Conservation (phyloP, 1,139 yeast species). For the Geotrichum aggregatum region DNA sequence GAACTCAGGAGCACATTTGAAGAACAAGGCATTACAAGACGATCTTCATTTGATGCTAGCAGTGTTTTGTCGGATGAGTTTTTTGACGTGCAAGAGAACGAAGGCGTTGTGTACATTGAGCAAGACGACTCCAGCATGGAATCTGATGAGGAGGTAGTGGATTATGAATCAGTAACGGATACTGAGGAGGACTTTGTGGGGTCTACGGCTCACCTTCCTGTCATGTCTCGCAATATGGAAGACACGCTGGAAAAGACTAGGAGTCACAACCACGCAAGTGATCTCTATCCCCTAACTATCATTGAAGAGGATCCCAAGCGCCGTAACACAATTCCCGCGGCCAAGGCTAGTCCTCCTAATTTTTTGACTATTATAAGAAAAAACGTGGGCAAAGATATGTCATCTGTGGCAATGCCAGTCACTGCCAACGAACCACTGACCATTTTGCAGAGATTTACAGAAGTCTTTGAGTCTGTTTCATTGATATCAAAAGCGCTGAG, state of each 20-base stretch:
- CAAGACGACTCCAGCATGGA: conserved; percentile 33
- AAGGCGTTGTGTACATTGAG: conserved; percentile 33
- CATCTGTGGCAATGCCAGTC: conserved; percentile 90
- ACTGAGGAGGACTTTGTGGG: conserved; percentile 24
- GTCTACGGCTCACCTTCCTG: conserved; percentile 6
- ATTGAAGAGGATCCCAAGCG: conserved; percentile 45
- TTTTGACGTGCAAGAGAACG: conserved; percentile 48
- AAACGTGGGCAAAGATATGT: conserved; percentile 86
- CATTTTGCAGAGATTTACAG: conserved; percentile 73
- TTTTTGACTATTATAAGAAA: conserved; percentile 73
- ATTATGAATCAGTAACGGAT: conserved; percentile 24
- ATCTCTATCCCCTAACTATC: conserved; percentile 61
- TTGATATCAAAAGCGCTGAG: conserved; percentile 59
- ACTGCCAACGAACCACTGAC: conserved; percentile 89
- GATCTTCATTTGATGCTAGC: conserved; percentile 7
- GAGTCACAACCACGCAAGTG: conserved; percentile 11
- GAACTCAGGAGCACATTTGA: not conserved
- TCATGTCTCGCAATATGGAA: not conserved
- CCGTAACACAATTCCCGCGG: conserved; percentile 56
- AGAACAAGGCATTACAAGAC: not conserved
- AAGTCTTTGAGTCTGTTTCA: conserved; percentile 69
- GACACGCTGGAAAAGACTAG: not conserved
- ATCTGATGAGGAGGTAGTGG: conserved; percentile 30
- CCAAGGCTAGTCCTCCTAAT: conserved; percentile 73
- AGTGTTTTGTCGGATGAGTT: conserved; percentile 47